Percentiles rank a stretch among this genome's conserved stretches.
These are phyloP conservation scores for Intubia oerlemansii DNA, from an alignment of 2,329 filamentous ascomycete species.

Conservation along the genomic window DNA sequence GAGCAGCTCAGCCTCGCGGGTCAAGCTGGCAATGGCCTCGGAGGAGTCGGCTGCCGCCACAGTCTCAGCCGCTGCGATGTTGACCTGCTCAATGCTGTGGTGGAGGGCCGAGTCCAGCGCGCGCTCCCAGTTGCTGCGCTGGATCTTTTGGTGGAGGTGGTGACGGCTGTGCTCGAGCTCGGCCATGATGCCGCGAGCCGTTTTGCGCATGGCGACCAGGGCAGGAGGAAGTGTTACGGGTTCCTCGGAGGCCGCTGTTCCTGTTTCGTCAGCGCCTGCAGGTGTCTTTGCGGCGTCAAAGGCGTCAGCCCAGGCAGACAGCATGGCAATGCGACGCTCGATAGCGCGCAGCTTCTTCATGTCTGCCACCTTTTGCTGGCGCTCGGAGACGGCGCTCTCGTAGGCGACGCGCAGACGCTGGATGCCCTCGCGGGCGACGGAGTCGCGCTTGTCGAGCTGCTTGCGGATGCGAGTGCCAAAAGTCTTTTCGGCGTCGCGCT, in stretches of 20 bases:
- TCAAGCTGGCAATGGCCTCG: constrained; percentile 46
- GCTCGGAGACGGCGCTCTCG: constrained; percentile 56
- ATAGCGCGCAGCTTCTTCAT: constrained; percentile 69
- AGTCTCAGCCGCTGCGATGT: constrained; percentile 45
- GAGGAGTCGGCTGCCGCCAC: constrained; percentile 32
- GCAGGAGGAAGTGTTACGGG: constrained; percentile 33
- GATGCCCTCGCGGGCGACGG: constrained; percentile 55
- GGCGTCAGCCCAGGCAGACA: constrained; percentile 84
- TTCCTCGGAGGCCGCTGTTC: constrained; percentile 29
- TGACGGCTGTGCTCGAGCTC: constrained; percentile 82
- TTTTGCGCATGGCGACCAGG: constrained; percentile 60
- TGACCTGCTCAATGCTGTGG: constrained; percentile 62
- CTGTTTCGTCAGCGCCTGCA: constrained; percentile 48
- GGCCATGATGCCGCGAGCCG: constrained; percentile 66
- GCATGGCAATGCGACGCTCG: constrained; percentile 62
- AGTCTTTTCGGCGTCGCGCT: constrained; percentile 65
- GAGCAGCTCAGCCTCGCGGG: constrained; percentile 66
- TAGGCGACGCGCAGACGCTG: constrained; percentile 63
- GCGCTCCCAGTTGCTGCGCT: constrained; percentile 70
- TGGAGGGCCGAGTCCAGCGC: constrained; percentile 72
- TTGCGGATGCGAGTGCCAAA: constrained; percentile 83
- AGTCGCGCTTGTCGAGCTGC: constrained; percentile 66
- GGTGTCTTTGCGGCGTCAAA: constrained; percentile 57
- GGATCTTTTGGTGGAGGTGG: constrained; percentile 68
- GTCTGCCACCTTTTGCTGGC: constrained; percentile 55